Evolutionary conservation across 345 rosid species (phyloP).

Genomic region (Camelina neglecta): DNA sequence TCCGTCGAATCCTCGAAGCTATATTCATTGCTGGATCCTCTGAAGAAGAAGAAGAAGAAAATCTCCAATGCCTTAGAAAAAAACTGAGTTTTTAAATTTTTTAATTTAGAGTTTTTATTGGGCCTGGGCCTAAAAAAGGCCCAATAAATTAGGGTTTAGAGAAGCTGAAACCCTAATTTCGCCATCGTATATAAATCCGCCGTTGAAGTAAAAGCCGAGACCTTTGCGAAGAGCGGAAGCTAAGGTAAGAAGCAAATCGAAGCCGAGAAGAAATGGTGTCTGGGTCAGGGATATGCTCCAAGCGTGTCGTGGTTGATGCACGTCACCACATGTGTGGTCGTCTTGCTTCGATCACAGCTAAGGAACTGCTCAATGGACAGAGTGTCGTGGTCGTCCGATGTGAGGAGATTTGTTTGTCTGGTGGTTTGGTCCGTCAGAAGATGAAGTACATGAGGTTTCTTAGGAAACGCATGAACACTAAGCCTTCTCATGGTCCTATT

Average conservation of each 20-base stretch:
- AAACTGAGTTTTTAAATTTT: background rate
- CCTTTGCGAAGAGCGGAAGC: constrained; percentile 21
- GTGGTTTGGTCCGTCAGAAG: constrained; percentile 86
- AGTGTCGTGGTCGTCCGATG: constrained; percentile 78
- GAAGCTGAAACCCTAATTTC: constrained; percentile 36
- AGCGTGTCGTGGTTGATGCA: constrained; percentile 79
- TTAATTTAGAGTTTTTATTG: background rate
- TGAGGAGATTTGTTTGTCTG: constrained; percentile 89
- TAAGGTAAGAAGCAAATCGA: background rate
- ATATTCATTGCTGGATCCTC: constrained; percentile 49
- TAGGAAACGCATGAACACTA: constrained; percentile 92
- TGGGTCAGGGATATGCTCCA: constrained; percentile 76
- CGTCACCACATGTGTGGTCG: constrained; percentile 87
- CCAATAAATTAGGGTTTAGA: constrained; percentile 22
- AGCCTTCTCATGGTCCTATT: constrained; percentile 94
- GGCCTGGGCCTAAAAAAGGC: constrained; percentile 1
- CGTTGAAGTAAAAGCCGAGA: background rate
- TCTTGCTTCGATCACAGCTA: constrained; percentile 67
- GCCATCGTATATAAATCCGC: constrained; percentile 19
- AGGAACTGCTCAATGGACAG: constrained; percentile 88
- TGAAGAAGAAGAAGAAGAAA: background rate
- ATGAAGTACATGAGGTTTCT: constrained; percentile 93
- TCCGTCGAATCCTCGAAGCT: constrained; percentile 68
- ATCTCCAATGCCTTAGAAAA: background rate
- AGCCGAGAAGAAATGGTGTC: constrained; percentile 60